Evolutionary conservation across 495 filamentous ascomycete genomes (phyloP).

Genomic region (Penicillium taxi): DNA sequence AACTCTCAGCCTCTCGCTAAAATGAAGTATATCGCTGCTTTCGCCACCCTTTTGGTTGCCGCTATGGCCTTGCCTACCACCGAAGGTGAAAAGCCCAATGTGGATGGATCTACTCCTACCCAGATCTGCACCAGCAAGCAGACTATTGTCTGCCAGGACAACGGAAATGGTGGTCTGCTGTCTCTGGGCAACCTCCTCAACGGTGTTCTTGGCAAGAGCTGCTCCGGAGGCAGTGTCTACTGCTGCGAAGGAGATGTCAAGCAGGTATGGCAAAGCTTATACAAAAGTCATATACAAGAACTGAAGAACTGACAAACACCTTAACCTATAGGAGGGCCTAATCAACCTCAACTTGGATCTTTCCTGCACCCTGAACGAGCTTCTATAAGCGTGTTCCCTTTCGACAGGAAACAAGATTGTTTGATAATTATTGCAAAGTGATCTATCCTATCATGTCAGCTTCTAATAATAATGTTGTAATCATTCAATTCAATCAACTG

Average conservation of each 20-base stretch:
- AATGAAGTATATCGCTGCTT: constrained; percentile 6
- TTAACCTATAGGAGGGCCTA: constrained; percentile 1
- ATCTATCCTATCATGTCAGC: no score
- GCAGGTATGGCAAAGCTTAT: constrained; percentile 5
- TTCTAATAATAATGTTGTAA: no score
- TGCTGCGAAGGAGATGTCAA: constrained; percentile 6
- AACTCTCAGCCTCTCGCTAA: neutral
- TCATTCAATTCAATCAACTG: no score
- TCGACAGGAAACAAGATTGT: no score
- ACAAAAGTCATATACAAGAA: neutral
- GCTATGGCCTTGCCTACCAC: constrained; percentile 1
- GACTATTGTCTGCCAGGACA: constrained; percentile 4
- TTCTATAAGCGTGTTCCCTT: constrained; percentile 7
- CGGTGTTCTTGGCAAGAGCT: constrained; percentile 7
- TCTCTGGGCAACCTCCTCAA: constrained; percentile 5
- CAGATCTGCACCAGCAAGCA: constrained; percentile 6
- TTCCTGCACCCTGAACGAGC: constrained; percentile 6
- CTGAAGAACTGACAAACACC: no score
- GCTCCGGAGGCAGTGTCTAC: constrained; percentile 7
- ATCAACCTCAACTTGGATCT: constrained; percentile 9
- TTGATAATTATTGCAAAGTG: no score
- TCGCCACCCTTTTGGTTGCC: constrained; percentile 1
- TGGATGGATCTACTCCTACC: neutral
- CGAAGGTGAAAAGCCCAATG: neutral
- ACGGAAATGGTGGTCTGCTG: constrained; percentile 5